A percentile compares a stretch with the other conserved stretches of the same genome.
phyloP scores from a whole-genome alignment of 768 basidiomycete species.

The Tubosaeta sp. region DNA sequence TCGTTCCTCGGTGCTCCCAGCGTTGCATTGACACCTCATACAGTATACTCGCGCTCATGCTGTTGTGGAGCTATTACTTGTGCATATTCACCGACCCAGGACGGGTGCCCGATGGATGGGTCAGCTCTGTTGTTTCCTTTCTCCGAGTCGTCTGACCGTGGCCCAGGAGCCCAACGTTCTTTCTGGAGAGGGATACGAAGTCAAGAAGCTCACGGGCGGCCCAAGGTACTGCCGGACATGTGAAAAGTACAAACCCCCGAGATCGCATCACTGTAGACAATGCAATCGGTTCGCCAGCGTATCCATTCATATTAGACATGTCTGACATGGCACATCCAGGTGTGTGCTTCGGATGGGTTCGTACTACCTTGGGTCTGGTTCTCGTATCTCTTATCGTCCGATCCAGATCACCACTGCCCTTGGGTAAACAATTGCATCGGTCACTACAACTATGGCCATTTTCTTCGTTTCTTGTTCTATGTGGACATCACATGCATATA shows the following conservation, averaged over 20 bases:
- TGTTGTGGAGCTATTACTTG: slow-evolving; percentile 87
- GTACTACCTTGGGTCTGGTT: slow-evolving; percentile 13
- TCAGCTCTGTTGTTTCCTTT: slow-evolving; percentile 30
- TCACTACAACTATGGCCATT: slow-evolving; percentile 84
- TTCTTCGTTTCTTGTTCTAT: slow-evolving; percentile 87
- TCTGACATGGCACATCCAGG: slow-evolving; percentile 33
- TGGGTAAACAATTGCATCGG: slow-evolving; percentile 97
- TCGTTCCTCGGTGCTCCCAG: not conserved
- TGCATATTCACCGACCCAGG: slow-evolving; percentile 86
- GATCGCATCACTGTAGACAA: slow-evolving; percentile 89
- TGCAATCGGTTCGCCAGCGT: slow-evolving; percentile 64
- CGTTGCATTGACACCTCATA: slow-evolving; percentile 6
- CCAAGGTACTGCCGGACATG: slow-evolving; percentile 89
- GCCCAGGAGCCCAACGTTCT: slow-evolving; percentile 64
- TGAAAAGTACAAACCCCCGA: slow-evolving; percentile 77
- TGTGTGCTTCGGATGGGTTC: slow-evolving; percentile 89
- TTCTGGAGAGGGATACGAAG: slow-evolving; percentile 71
- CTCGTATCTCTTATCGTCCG: slow-evolving; percentile 4
- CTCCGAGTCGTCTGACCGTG: slow-evolving; percentile 6
- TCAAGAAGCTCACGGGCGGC: slow-evolving; percentile 80
- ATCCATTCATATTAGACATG: not conserved
- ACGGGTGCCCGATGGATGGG: slow-evolving; percentile 74
- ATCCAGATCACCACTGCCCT: slow-evolving; percentile 81
- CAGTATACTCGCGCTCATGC: slow-evolving; percentile 69
- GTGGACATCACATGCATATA: slow-evolving; percentile 89